Evolutionary conservation across 257 asterid species (phyloP), one percentile per base, ranked within the genome.

Genomic region (Apocynum venetum): DNA sequence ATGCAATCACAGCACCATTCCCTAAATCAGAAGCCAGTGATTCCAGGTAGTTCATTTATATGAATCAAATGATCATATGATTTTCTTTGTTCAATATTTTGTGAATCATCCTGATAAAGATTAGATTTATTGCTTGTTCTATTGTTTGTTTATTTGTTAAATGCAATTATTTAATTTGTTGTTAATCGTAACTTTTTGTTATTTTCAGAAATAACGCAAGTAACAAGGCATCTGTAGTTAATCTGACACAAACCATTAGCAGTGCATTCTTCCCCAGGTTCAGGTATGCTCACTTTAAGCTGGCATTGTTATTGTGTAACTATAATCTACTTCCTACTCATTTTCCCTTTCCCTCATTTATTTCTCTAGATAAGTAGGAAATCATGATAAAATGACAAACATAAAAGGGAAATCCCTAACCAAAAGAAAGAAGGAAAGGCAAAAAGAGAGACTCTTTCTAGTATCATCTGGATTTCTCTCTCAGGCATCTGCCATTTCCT

Each of bases 231-330:
- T 57, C 77, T 61, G 15, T 74, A 47, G 71, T 85, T 77, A 80
- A 86, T 76, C 89, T 91, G 87, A 91, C 96, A 51, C 83, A 65
- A 77, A 77, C 86, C 89, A 89, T 90, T 77, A 89, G 91, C 59
- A 94, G 97, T n/a, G 97, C 93, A 40, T 84, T 91, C 83, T 89
- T 87, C 82, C 98, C 98, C 55, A 79, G 87, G 80, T 92, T 94
- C 92, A 92, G 97, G 98, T 92, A 83, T 61, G 55, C 82, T 53
- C 57, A 51, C 57, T 64, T 66, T 71, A 44, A 38, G 8, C 36
- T 51, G 72, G 64, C 40, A 36, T 59, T 19, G 20, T 53, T 43
- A 10, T 31, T 56, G 48, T 57, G 43, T 19, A 15, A n/a, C 36
- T 59, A 41, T 14, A 36, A 10, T 14, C 46, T 46, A 25, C 12